Base-by-base conservation (phyloP, 441 rosid species). In the Adansonia rubrostipa region DNA sequence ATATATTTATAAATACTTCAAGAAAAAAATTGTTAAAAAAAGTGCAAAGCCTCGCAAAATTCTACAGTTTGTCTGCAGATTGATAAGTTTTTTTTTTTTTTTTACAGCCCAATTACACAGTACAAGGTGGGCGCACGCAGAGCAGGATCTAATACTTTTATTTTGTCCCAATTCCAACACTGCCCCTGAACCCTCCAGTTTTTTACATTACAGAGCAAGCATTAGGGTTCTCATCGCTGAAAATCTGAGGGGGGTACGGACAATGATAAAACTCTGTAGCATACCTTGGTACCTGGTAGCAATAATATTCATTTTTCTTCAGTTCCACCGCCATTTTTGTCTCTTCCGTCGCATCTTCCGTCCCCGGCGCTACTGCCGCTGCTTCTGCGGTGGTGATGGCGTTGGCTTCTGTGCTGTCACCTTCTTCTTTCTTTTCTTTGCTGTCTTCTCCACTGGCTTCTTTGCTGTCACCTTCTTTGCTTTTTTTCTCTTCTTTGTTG, bases 151-250 rank as follows among this genome's bases (percentile, higher is more conserved):
- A 81, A 69, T 68, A n/a, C 28, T 57, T 61, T 42, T 77, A 71
- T 60, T 73, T 28, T 65, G 69, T 51, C 42, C 75, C 60, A 64
- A 67, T 80, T 14, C 82, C 86, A 72, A 80, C 78, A 73, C 71
- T 81, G 80, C 86, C 88, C 89, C 70, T 72, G 4, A 56, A 17
- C 56, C 6, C 70, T 54, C 1, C 9, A 20, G 22, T 53, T 82
- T 79, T 82, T 92, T 86, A 95, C 99, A 95, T 92, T 2, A 92
- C 87, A 79, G 89, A 61, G 81, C 99, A 95, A 47, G 99, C 98
- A 81, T 95, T 92, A 61, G 97, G 99, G 87, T 93, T 93, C 84
- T 95, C 98, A 75, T 95, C 98, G 40, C 98, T 95, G 85, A 93
- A 93, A 79, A 90, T 81, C 85, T 93, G 97, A 6, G 98, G 98